Evolutionary conservation across 148 eudicot species (phyloP), one percentile per base, ranked within the genome.

Genomic region (Polygonum maritimum): DNA sequence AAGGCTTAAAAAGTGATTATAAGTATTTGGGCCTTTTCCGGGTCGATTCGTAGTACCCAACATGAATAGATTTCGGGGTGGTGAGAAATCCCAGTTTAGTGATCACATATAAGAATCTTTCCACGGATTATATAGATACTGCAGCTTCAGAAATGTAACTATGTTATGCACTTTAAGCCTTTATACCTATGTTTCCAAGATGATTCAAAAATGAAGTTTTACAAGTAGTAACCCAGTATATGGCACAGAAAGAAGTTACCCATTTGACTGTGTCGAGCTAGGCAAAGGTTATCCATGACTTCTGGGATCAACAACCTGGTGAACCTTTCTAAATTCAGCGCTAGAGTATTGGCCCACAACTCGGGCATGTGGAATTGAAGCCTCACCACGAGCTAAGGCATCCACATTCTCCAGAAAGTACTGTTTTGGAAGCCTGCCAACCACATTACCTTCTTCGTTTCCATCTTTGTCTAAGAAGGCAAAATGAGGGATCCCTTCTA

Each of bases 401-500:
- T 92, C 97, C 15, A 96, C 88, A 76, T 96, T 96, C 75, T 92
- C 98, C 36, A 84, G 75, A 65, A 92, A 79, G 75, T 82, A 91
- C 74, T 89, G 81, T 70, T 81, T 85, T 11, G 99, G 97, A 39
- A 96, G 92, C 78, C 89, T 86, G 14, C 99, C 99, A 14, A 96
- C 97, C 9, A 96, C 89, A 77, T 92, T 92, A 11, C 99, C 99
- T 74, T 96, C 94, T 77, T 96, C 98, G 5, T 96, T 91, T 2
- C 99, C 99, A 15, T 84, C 79, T 82, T 77, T 85, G 84, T 96
- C 99, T 80, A 96, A 77, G 84, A 96, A 96, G 3, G 97, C 95
- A 80, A 96, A 96, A 92, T 96, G 98, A 18, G 99, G 99, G 75
- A 96, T 92, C 18, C 98, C 99, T 81, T 92, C 99, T 4, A 96